Evolutionary conservation across 768 basidiomycete genomes (phyloP), one percentile per base, ranked within the genome.

Genomic region (Cystofilobasidium ferigula): DNA sequence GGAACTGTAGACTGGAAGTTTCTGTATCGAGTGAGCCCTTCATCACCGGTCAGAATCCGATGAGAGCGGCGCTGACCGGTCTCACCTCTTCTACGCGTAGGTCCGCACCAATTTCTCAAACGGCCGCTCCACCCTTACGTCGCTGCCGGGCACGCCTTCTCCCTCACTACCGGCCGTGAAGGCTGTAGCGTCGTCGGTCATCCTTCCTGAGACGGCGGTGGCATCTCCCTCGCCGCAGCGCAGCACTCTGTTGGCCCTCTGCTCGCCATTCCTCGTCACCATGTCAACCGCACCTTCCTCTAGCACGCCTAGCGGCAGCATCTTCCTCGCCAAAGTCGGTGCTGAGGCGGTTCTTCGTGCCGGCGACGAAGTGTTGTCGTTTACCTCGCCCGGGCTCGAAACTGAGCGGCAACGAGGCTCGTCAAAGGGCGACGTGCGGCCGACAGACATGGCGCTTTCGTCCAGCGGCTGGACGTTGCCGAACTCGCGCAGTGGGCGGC

Each of bases 21-120:
- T 6, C 47, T 67, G 16, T 67, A 61, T 40, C 32, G 65, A 24
- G 65, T 67, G 40, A 14, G 65, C 57, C 22, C 35, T n/a, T 47
- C n/a, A n/a, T 4, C n/a, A 4, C 42, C 42, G 5, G 42, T 7
- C 42, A 43, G 5, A 5, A 13, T 51, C 40, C 10, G 20, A 42
- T 42, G 10, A 10, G 24, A 32, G 28, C 6, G n/a, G 5, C 30
- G 5, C 38, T 63, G 35, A 13, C 14, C 16, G 13, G n/a, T 35
- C 24, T 32, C 34, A 43, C 24, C 10, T 6, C 5, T 54, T 0
- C 2, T 48, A 18, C 8, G 1, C 18, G 20, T 35, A 67, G 65
- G 26, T 67, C 51, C 24, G 32, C 18, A 67, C 53, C 30, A 67
- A 67, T 26, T 67, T 59, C 48, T 47, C 65, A 1, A 54, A n/a